Percentiles rank a stretch among this genome's conserved stretches.
phyloP scores from a whole-genome alignment of 805 yeast genomes.

The Candida qinlingensis region DNA sequence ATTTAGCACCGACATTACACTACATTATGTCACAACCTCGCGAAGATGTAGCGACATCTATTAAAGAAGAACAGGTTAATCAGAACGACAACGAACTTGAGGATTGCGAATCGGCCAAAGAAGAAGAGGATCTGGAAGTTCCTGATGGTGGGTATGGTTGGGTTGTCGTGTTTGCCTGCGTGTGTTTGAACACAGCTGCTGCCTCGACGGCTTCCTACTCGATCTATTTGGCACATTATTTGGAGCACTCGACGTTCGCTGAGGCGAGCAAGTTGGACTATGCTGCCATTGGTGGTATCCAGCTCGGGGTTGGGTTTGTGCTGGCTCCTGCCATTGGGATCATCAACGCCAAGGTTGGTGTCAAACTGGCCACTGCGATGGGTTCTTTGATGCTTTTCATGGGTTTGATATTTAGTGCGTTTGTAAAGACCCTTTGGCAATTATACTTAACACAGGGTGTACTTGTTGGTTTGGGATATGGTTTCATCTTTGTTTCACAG shows the following conservation, averaged over 20 bases:
- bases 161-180: constrained; percentile 20
- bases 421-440: constrained; percentile 56
- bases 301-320: constrained; percentile 51
- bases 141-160: constrained; percentile 47
- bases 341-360: constrained; percentile 27
- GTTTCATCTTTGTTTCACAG: constrained; percentile 52
- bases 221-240: constrained; percentile 54
- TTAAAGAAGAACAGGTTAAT: neutral
- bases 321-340: constrained; percentile 46
- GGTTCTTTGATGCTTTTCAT: constrained; percentile 51
- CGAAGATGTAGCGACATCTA: no score
- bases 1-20: no score
- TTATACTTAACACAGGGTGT: constrained; percentile 65
- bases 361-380: constrained; percentile 36
- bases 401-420: constrained; percentile 57
- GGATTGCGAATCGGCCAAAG: neutral
- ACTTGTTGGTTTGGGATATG: constrained; percentile 46
- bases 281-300: constrained; percentile 65
- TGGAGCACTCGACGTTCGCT: constrained; percentile 41
- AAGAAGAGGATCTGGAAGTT: constrained; percentile 17
- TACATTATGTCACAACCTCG: no score
- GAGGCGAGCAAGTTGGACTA: constrained; percentile 55
- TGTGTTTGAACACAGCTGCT: constrained; percentile 11
- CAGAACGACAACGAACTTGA: neutral
- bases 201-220: constrained; percentile 35